These are phyloP conservation scores for Calocybe indica DNA, from an alignment of 768 basidiomycete species.

Conservation along the genomic window DNA sequence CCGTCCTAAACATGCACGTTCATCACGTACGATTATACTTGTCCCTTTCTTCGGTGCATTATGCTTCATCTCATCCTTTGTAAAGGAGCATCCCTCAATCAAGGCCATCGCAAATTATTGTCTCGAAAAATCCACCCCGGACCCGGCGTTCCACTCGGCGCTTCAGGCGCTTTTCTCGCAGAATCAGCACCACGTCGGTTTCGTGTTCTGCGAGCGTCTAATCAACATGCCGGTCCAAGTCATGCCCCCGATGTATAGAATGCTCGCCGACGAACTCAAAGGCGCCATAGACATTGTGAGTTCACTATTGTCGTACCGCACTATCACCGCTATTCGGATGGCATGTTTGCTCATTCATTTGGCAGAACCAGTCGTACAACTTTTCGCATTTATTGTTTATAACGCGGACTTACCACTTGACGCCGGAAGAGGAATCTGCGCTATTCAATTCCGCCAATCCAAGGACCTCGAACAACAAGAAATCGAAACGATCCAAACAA, in stretches of 20 bases:
- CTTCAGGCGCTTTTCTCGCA: constrained; percentile 51
- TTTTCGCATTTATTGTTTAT: constrained; percentile 76
- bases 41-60: not conserved
- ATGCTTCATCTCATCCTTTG: not conserved
- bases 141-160: constrained; percentile 43
- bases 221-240: constrained; percentile 96
- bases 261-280: constrained; percentile 81
- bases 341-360: not conserved
- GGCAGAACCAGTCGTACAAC: constrained; percentile 51
- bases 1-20: constrained; percentile 71
- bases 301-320: constrained; percentile 2
- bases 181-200: constrained; percentile 57
- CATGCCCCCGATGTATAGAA: constrained; percentile 86
- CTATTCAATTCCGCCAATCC: constrained; percentile 35
- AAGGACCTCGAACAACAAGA: constrained; percentile 26
- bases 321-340: not conserved
- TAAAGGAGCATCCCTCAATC: constrained; percentile 68
- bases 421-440: constrained; percentile 59
- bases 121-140: constrained; percentile 48
- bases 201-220: constrained; percentile 83
- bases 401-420: constrained; percentile 73
- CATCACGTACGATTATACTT: constrained; percentile 45
- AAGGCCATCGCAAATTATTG: constrained; percentile 67
- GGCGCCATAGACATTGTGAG: constrained; percentile 63
- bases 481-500: constrained; percentile 26